A percentile compares a stretch with the other conserved stretches of the same genome.
Conservation (phyloP, 768 basidiomycete species). For the Thelephora aurantiotincta region DNA sequence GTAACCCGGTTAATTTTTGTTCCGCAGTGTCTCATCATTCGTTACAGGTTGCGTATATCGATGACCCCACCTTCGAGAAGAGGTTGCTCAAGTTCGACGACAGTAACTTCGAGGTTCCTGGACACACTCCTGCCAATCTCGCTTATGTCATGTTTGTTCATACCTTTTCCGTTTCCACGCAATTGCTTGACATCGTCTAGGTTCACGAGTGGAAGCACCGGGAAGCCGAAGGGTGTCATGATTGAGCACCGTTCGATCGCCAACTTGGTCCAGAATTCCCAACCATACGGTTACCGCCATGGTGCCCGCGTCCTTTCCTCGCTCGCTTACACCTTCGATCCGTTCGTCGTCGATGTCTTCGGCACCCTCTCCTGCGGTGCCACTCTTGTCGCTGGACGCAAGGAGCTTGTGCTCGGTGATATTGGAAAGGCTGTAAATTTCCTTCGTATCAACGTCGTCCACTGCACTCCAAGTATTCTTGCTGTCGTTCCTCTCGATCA, state of each 20-base stretch:
- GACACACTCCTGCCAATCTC: conserved; percentile 10
- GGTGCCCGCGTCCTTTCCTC: conserved; percentile 16
- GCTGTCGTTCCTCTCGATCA: conserved; percentile 15
- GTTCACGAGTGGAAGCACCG: conserved; percentile 12
- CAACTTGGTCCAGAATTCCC: conserved; percentile 8
- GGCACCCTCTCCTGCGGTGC: conserved; percentile 10
- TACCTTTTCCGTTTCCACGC: background rate
- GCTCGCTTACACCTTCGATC: conserved; percentile 17
- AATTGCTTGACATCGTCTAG: background rate
- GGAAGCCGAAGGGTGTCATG: conserved; percentile 12
- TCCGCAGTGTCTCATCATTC: background rate
- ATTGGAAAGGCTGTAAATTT: conserved; percentile 14
- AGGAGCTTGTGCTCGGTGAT: conserved; percentile 17
- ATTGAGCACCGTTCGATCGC: conserved; percentile 9
- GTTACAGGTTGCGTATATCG: conserved; percentile 16
- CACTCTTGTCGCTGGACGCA: conserved; percentile 6
- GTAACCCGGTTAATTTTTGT: background rate
- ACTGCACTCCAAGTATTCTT: conserved; percentile 18
- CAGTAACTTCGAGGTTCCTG: conserved; percentile 12
- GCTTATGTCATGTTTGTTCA: conserved; percentile 17
- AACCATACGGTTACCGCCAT: conserved; percentile 11
- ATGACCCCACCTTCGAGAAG: conserved; percentile 15
- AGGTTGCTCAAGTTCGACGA: conserved; percentile 7
- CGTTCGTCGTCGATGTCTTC: conserved; percentile 11
- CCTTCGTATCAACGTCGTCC: conserved; percentile 15